Evolutionary conservation across 345 rosid genomes (phyloP), one percentile per base, ranked within the genome.

Genomic region (Camelina sativa): DNA sequence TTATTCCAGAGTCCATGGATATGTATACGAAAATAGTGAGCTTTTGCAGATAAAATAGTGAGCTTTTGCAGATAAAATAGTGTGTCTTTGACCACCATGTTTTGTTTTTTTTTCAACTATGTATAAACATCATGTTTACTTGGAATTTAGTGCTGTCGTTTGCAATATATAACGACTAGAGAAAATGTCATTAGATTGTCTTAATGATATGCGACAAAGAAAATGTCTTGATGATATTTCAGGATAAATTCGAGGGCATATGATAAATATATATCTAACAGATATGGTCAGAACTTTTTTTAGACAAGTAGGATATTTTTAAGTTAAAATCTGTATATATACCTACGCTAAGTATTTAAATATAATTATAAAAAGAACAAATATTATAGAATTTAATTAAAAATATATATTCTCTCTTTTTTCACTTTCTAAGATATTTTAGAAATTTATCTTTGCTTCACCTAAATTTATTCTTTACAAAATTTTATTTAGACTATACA

Each of bases 111-210:
- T 22, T 5, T 10, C 6, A 52, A 6, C 57, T 11, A 15, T 53
- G 4, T 17, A 10, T 20, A 22, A 22, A 7, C 11, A 41, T 62
- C 35, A 46, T 63, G 54, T 64, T 28, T 46, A 46, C 54, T 46
- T 63, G 54, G 23, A 54, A 63, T 63, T 51, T 51, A 50, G 54
- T 50, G 54, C 15, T 63, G 47, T 6, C 10, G n/a, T 19, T 64
- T 25, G 13, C 7, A 25, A 25, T 4, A 44, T 9, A 25, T 41
- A 22, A 2, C 46, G n/a, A 25, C 9, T 46, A 8, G 8, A 23
- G 7, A 4, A 6, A 43, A 15, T 40, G 66, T 50, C 44, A 65
- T 17, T 48, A 32, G 17, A 32, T 50, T 51, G 34, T 50, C 60
- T 17, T 46, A 63, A 30, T 10, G 28, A 46, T 64, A 46, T 47